These are phyloP conservation scores for Penstemon eatonii DNA, from an alignment of 257 asterid genomes.

Conservation along the genomic window DNA sequence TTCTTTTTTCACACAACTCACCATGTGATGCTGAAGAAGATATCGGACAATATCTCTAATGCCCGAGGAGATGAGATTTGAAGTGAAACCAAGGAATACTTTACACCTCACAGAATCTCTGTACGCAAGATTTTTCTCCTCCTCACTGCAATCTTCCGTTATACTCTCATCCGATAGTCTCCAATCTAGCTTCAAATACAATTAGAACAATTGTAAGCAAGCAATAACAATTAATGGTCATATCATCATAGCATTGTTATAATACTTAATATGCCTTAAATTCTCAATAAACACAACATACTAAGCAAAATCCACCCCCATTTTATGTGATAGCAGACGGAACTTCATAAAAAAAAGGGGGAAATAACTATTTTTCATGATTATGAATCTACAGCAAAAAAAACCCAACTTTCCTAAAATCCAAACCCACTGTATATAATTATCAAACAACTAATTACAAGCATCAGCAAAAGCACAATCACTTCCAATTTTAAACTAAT, in stretches of 20 bases:
- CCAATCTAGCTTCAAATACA: slow-evolving; percentile 84
- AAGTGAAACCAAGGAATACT: slow-evolving; percentile 88
- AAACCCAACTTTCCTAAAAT: neutral
- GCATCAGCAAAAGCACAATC: slow-evolving; percentile 16
- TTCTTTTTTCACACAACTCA: slow-evolving; percentile 41
- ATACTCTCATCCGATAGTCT: slow-evolving; percentile 78
- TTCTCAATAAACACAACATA: neutral
- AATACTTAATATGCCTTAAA: neutral
- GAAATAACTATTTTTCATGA: neutral
- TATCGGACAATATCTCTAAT: slow-evolving; percentile 74
- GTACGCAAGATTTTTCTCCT: slow-evolving; percentile 55
- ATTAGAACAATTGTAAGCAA: slow-evolving; percentile 22
- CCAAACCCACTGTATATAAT: neutral
- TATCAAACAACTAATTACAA: neutral
- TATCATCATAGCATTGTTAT: neutral
- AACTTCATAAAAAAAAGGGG: neutral
- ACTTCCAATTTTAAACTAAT: slow-evolving; percentile 1
- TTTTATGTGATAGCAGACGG: neutral
- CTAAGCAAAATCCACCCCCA: neutral
- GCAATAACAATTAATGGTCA: slow-evolving; percentile 2
- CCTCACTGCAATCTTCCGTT: slow-evolving; percentile 66
- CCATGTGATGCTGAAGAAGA: slow-evolving; percentile 84
- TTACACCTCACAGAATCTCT: slow-evolving; percentile 77
- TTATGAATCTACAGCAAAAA: neutral
- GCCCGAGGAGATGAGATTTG: slow-evolving; percentile 92